Evolutionary conservation across 257 asterid genomes (phyloP).

Genomic region (Plantago elongata): DNA sequence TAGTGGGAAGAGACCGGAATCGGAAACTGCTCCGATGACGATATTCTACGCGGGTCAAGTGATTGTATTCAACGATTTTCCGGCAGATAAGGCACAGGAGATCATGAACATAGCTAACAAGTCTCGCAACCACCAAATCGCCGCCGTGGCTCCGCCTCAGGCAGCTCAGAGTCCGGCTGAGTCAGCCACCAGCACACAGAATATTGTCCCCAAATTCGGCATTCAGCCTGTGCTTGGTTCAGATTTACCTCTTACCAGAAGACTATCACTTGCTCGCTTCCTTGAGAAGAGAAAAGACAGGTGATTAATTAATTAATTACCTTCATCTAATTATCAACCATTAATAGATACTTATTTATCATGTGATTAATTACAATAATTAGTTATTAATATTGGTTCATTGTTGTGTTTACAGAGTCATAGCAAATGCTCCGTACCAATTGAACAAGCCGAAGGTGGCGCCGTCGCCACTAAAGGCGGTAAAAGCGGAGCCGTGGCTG

Average conservation of each 20-base stretch:
- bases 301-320: slow-evolving; percentile 4
- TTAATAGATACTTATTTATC: too few species aligned
- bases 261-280: slow-evolving; percentile 55
- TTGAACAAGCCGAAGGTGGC: slow-evolving; percentile 4
- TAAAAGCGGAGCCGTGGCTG: slow-evolving; percentile 43
- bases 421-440: slow-evolving; percentile 49
- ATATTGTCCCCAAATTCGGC: background rate
- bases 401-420: slow-evolving; percentile 27
- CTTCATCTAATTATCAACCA: background rate
- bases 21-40: slow-evolving; percentile 43
- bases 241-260: slow-evolving; percentile 67
- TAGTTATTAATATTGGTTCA: slow-evolving; percentile 1
- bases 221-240: background rate
- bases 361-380: background rate
- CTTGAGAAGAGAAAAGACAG: slow-evolving; percentile 63
- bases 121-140: slow-evolving; percentile 19
- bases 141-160: slow-evolving; percentile 25
- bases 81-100: slow-evolving; percentile 42
- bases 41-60: slow-evolving; percentile 50
- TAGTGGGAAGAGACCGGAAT: slow-evolving; percentile 19
- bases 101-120: slow-evolving; percentile 38
- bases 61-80: slow-evolving; percentile 37
- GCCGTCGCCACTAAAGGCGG: slow-evolving; percentile 18
- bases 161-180: background rate
- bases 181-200: background rate